Evolutionary conservation across 2,329 filamentous ascomycete genomes (phyloP), one percentile per base, ranked within the genome.

Genomic region (Botrytis porri): DNA sequence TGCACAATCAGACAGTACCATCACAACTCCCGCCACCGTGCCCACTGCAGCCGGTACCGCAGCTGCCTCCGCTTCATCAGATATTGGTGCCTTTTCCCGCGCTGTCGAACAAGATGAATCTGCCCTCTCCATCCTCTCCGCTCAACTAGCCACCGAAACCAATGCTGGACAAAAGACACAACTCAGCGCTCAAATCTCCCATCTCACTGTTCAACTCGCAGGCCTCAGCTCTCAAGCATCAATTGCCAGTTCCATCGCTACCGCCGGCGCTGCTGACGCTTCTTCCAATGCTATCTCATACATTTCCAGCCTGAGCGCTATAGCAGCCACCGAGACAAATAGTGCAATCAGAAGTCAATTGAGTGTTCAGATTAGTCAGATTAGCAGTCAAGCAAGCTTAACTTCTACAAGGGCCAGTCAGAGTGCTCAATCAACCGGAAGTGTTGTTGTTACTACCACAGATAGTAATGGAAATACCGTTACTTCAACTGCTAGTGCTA

Each of bases 361-460:
- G 37, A 65, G 60, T n/a, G 69, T 54, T n/a, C 60, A 71, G 45
- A 71, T 71, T 20, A 57, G 69, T 54, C 69, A 71, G 60, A 65
- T 71, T 59, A 66, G 60, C 39, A 71, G 60, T 20, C 65, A 67
- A 37, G 65, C 48, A 4, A 29, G 48, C 20, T 57, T 67, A 20
- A 54, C 18, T 9, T 6, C 48, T 20, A 22, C 59, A 12, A 25
- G 25, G 5, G 25, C 29, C 0, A 43, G 86, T 20, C 35, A 51
- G n/a, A 41, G n/a, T 16, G 45, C 32, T 16, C 37, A n/a, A 9
- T 37, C 29, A 29, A 54, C 8, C 12, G 43, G 35, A 22, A 32
- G 12, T 41, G 45, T 43, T 39, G 37, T 51, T 1, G 37, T 51
- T 0, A 66, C 69, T 16, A 54, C 69, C 3, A 64, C 61, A 8